Base-by-base conservation (phyloP, 2,329 filamentous ascomycete species). In the Aspergillus sp. region DNA sequence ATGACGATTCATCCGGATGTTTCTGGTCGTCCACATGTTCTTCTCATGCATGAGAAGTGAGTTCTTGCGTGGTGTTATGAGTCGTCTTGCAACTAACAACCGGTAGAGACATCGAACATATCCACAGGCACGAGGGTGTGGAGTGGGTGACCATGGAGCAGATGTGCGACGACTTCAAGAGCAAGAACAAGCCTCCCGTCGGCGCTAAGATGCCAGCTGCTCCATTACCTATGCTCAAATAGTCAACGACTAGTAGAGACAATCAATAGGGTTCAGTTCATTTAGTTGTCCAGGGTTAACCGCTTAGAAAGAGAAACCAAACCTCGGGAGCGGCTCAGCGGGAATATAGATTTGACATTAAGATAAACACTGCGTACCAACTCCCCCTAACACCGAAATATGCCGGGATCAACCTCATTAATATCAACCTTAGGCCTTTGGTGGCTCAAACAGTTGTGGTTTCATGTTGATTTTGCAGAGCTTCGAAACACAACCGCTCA, bases 381-480 rank as follows among this genome's bases (percentile, higher is more conserved):
- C 66, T 63, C 63, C 69, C 69, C 45, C 25, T 47, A 50, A 74
- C 64, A 66, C 64, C 61, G 47, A 62, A 55, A 45, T 67, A 72
- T 72, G 68, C 68, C 62, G 62, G 23, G 41, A 65, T 54, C 62
- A 53, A 34, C 30, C 30, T 52, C 47, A 28, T 19, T 49, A 31
- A 13, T 22, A 19, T 45, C n/a, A 43, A 25, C 30, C 23, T 46
- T 73, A 76, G 49, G 68, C 69, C 61, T 71, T 73, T 8, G 79
- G 77, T 5, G 82, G 76, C 45, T 80, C 82, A 74, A 97, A 97
- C 64, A 90, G 85, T 75, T 91, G 89, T 3, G 92, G 91, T 72
- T 96, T 91, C 94, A 99, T 98, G 77, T 97, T 97, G 76, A 98
- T 89, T 82, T 91, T 96, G 81, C 92, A 95, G 60, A 99, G 83